Evolutionary conservation across 176 grass and related monocot species (phyloP), one percentile per base, ranked within the genome.

Genomic region (Oryza punctata): DNA sequence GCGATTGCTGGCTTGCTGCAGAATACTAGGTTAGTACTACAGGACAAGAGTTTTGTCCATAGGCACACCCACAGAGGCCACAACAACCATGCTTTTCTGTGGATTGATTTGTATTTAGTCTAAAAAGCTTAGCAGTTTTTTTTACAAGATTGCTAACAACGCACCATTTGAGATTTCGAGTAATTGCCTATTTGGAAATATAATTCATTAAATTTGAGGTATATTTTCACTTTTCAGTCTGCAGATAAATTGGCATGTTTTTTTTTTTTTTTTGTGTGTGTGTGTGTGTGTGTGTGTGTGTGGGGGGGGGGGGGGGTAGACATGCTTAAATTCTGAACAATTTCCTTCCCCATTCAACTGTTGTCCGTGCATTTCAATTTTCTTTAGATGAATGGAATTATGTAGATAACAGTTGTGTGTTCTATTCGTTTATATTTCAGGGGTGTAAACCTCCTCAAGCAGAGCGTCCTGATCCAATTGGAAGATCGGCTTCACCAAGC

Each of bases 401-500:
- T 30, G 14, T 40, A 69, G 32, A 21, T 6, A 41, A 60, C 33
- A 76, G 35, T 8, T 84, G 25, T 80, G 7, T 77, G 71, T 71
- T 75, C 28, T 70, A 18, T 57, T 71, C 33, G 12, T 87, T 15
- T 10, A 6, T 76, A 24, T 81, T 87, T 50, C 88, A 94, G 92
- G 92, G 92, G 89, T 91, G 73, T 19, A 91, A 87, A 77, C 88
- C 87, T 72, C 85, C 85, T 71, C 77, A 63, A 63, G 65, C 76
- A 12, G 65, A 86, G 29, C 86, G 19, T 46, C 38, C n/a, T 41
- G 92, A 89, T 77, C 76, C 83, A 69, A 83, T 88, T 54, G 85
- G 70, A 66, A 85, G 89, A 66, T 92, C 89, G 19, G 84, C 79
- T 44, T 87, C 92, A 33, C 87, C 90, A 70, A 97, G 95, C 30